These are phyloP conservation scores for Vanilla planifolia DNA, from an alignment of 106 monocot species.

Conservation along the genomic window DNA sequence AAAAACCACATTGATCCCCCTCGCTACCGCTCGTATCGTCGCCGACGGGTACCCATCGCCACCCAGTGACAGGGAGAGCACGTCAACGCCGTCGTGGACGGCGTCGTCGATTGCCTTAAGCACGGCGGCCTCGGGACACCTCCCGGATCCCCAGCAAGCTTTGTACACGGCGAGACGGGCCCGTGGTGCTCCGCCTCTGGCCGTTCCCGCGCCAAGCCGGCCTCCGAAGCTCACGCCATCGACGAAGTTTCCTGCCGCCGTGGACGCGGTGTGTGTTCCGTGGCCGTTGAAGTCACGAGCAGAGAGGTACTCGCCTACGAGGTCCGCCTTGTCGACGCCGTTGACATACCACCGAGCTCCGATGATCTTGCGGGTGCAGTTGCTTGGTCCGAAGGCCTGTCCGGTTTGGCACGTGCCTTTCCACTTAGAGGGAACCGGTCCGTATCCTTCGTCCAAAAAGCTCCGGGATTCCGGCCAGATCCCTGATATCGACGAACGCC, in stretches of 20 bases:
- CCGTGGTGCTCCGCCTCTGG: slow-evolving; percentile 7
- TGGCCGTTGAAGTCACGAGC: slow-evolving; percentile 34
- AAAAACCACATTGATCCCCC: slow-evolving; percentile 25
- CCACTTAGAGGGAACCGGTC: slow-evolving; percentile 22
- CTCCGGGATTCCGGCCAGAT: slow-evolving; percentile 41
- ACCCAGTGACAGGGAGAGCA: slow-evolving; percentile 37
- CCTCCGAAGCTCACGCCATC: slow-evolving; percentile 22
- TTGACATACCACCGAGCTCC: slow-evolving; percentile 56
- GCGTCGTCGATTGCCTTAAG: slow-evolving; percentile 26
- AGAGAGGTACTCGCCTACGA: slow-evolving; percentile 17
- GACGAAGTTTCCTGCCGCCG: slow-evolving; percentile 23
- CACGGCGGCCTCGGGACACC: slow-evolving; percentile 28
- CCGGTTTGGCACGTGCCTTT: slow-evolving; percentile 36
- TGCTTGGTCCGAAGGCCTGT: slow-evolving; percentile 25
- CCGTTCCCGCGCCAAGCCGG: slow-evolving; percentile 12
- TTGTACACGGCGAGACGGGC: slow-evolving; percentile 28
- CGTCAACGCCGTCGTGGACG: slow-evolving; percentile 27
- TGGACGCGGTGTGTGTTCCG: slow-evolving; percentile 44
- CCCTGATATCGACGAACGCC: no score
- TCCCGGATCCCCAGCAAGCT: slow-evolving; percentile 23
- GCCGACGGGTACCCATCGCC: slow-evolving; percentile 5
- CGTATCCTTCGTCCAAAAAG: slow-evolving; percentile 30
- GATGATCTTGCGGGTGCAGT: slow-evolving; percentile 53
- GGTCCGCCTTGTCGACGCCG: slow-evolving; percentile 21
- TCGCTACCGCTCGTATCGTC: slow-evolving; percentile 17